phyloP scores from a whole-genome alignment of 768 basidiomycete genomes.

The Mycena latifolia region DNA sequence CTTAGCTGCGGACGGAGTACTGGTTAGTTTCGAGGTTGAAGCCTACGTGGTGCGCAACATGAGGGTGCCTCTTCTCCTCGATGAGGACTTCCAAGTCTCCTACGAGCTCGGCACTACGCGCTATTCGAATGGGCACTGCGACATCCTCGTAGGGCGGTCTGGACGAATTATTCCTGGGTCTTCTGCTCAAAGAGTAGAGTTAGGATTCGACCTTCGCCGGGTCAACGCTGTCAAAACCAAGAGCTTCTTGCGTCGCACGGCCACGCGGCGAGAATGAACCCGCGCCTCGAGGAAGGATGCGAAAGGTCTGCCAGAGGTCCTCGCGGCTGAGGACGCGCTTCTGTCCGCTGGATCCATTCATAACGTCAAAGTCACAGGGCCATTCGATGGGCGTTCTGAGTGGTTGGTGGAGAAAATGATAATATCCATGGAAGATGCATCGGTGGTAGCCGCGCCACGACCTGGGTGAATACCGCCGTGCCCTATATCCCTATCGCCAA shows the following conservation, averaged over 20 bases:
- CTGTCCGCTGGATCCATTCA: neutral
- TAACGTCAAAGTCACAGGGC: constrained; percentile 14
- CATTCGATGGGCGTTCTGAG: constrained; percentile 14
- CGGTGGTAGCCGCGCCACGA: constrained; percentile 30
- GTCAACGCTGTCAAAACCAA: neutral
- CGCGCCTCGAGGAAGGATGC: neutral
- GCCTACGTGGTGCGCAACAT: constrained; percentile 41
- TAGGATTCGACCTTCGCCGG: constrained; percentile 19
- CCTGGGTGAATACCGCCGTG: constrained; percentile 22
- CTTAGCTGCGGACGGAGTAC: neutral
- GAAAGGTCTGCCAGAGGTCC: neutral
- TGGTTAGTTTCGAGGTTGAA: constrained; percentile 33
- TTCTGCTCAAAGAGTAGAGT: constrained; percentile 11
- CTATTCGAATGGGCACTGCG: constrained; percentile 11
- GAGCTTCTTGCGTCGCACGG: neutral
- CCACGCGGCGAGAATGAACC: neutral
- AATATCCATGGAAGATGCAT: constrained; percentile 20
- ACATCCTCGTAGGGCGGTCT: constrained; percentile 6
- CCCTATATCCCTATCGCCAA: constrained; percentile 36
- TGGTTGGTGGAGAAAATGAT: constrained; percentile 38
- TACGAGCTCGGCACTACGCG: constrained; percentile 37
- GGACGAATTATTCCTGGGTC: constrained; percentile 16
- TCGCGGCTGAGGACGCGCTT: constrained; percentile 4
- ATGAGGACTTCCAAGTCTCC: constrained; percentile 41
- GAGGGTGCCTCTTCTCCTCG: constrained; percentile 42